Evolutionary conservation across 2,329 filamentous ascomycete species (phyloP).

Genomic region (Sclerotinia spermophila): DNA sequence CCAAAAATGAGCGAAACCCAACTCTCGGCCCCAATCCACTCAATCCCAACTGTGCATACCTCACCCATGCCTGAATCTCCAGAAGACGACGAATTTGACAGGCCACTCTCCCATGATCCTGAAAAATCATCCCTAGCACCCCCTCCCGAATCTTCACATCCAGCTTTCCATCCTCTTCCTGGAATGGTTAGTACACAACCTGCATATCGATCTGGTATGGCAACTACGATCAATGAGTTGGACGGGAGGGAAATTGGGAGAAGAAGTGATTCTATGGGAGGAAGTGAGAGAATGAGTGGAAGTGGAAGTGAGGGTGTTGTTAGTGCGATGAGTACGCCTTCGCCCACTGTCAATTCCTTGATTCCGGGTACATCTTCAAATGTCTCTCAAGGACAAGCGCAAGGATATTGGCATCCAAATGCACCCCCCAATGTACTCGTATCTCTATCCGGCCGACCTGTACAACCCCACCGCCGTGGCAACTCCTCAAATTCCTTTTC

Average conservation of each 20-base stretch:
- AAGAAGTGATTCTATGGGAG: not conserved
- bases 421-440: not conserved
- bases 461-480: not conserved
- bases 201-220: not conserved
- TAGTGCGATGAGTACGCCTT: not conserved
- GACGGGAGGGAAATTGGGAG: not conserved
- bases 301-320: not conserved
- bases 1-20: not conserved
- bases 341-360: not conserved
- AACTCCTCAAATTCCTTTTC: not conserved
- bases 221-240: constrained; percentile 10
- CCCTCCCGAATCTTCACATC: constrained; percentile 10
- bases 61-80: not conserved
- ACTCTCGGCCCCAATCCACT: not conserved
- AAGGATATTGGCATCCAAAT: not conserved
- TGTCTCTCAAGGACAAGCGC: not conserved
- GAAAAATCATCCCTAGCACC: constrained; percentile 7
- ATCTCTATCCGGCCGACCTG: not conserved
- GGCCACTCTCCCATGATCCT: not conserved
- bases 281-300: not conserved
- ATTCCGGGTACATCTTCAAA: not conserved
- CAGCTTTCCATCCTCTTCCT: constrained; percentile 5
- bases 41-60: not conserved
- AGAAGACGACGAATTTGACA: not conserved
- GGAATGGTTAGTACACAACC: not conserved